Evolutionary conservation across 2,329 filamentous ascomycete genomes (phyloP).

Genomic region (Dryadomyces sulphureus): DNA sequence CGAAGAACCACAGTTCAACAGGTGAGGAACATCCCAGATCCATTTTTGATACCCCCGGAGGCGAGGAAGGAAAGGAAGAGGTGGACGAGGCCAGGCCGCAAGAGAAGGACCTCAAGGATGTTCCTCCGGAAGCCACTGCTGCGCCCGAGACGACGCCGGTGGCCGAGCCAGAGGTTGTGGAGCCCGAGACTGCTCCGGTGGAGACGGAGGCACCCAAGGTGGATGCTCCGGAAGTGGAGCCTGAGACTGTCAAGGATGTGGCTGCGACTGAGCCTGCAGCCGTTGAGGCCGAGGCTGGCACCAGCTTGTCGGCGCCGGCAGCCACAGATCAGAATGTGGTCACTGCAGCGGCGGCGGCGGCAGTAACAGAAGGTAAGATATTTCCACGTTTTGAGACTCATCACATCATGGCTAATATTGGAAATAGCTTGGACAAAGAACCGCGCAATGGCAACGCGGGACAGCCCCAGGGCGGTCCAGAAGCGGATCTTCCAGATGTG

Average conservation of each 20-base stretch:
- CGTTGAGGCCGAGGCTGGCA: neutral
- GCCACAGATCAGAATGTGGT: neutral
- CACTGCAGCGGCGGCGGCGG: neutral
- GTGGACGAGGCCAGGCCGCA: slow-evolving; percentile 14
- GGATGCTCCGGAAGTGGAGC: neutral
- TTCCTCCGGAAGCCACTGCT: neutral
- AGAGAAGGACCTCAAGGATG: slow-evolving; percentile 13
- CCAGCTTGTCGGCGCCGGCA: neutral
- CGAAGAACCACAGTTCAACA: slow-evolving; percentile 2
- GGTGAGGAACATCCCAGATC: slow-evolving; percentile 3
- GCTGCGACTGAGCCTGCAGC: neutral
- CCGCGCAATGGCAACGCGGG: neutral
- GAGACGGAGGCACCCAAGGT: neutral
- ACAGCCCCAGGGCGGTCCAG: neutral
- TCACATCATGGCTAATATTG: too few species aligned
- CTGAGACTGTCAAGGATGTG: neutral
- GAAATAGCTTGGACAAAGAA: neutral
- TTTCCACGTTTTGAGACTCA: too few species aligned
- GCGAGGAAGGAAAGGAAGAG: slow-evolving; percentile 3
- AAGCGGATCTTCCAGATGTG: neutral
- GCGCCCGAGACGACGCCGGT: neutral
- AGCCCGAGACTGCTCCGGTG: neutral
- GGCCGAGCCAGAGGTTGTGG: neutral
- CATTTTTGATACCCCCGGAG: slow-evolving; percentile 2
- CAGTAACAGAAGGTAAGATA: slow-evolving; percentile 1